Percentiles rank a stretch among this genome's conserved stretches.
These are phyloP conservation scores for Anisodus tanguticus DNA, from an alignment of 257 asterid genomes.

Conservation along the genomic window DNA sequence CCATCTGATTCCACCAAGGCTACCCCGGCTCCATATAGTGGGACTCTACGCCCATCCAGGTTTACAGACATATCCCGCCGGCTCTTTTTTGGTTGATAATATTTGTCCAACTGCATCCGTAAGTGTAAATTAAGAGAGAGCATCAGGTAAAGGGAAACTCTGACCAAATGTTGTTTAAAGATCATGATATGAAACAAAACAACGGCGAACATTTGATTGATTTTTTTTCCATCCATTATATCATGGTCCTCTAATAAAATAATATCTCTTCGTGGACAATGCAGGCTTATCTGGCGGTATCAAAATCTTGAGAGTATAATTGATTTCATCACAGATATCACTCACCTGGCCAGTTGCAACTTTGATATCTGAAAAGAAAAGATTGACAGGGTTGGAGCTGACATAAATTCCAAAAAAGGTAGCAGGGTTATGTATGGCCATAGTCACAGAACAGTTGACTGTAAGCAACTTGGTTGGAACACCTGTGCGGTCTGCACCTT, in stretches of 20 bases:
- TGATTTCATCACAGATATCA: not conserved
- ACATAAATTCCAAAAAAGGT: conserved; percentile 65
- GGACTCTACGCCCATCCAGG: conserved; percentile 54
- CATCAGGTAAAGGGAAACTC: not conserved
- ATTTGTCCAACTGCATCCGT: conserved; percentile 52
- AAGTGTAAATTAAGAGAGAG: not conserved
- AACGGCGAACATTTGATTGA: not conserved
- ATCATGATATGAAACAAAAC: not conserved
- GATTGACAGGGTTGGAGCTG: conserved; percentile 48
- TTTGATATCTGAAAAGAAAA: conserved; percentile 52
- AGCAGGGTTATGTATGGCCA: conserved; percentile 64
- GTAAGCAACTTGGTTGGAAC: conserved; percentile 70
- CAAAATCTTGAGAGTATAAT: not conserved
- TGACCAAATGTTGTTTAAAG: not conserved
- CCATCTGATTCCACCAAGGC: conserved; percentile 35
- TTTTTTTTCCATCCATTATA: not conserved
- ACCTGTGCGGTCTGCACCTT: conserved; percentile 69
- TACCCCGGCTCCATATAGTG: conserved; percentile 71
- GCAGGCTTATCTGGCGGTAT: not conserved
- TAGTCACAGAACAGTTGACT: conserved; percentile 58
- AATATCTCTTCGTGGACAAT: not conserved
- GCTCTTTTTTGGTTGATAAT: conserved; percentile 64
- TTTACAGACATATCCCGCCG: conserved; percentile 40
- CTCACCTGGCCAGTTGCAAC: conserved; percentile 77
- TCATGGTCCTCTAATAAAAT: not conserved